Conservation (phyloP, 148 eudicot genomes). For the Agrostemma githago region DNA sequence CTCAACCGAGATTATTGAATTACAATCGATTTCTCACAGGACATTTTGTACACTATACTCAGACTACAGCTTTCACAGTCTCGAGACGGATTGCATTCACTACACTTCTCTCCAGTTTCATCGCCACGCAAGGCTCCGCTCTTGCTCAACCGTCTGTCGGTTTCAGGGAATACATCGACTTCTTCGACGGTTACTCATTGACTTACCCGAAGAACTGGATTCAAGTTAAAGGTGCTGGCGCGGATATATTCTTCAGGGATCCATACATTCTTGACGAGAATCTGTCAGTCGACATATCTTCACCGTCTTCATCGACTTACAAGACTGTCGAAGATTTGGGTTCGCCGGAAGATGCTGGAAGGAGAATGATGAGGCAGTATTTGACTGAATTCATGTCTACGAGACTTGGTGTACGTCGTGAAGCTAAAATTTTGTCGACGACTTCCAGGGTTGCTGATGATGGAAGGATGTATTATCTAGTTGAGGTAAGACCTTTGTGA, state of each 20-base stretch:
- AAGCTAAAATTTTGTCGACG: conserved; percentile 63
- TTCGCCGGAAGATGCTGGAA: conserved; percentile 78
- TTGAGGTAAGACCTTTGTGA: conserved; percentile 54
- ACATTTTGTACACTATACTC: conserved; percentile 58
- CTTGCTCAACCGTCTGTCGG: conserved; percentile 51
- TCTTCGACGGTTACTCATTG: conserved; percentile 84
- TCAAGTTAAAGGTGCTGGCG: conserved; percentile 93
- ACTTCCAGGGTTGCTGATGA: conserved; percentile 88
- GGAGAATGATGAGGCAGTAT: conserved; percentile 72
- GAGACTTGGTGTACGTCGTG: conserved; percentile 90
- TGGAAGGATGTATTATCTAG: conserved; percentile 78
- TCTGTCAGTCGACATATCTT: conserved; percentile 72
- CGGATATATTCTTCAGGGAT: conserved; percentile 93
- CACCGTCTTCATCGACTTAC: conserved; percentile 89
- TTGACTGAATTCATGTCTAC: conserved; percentile 97
- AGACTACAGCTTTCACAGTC: conserved; percentile 88
- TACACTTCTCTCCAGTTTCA: conserved; percentile 45
- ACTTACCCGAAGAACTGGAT: conserved; percentile 87
- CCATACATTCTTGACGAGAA: conserved; percentile 90
- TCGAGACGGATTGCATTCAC: conserved; percentile 62
- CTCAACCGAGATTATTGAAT: conserved; percentile 22
- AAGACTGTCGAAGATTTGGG: conserved; percentile 88
- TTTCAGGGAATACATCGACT: conserved; percentile 73
- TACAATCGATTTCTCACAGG: conserved; percentile 44
- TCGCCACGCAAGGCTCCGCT: conserved; percentile 44